Evolutionary conservation across 169 alveolate species (phyloP), one percentile per base, ranked within the genome.

Genomic region (Blepharisma undulans): DNA sequence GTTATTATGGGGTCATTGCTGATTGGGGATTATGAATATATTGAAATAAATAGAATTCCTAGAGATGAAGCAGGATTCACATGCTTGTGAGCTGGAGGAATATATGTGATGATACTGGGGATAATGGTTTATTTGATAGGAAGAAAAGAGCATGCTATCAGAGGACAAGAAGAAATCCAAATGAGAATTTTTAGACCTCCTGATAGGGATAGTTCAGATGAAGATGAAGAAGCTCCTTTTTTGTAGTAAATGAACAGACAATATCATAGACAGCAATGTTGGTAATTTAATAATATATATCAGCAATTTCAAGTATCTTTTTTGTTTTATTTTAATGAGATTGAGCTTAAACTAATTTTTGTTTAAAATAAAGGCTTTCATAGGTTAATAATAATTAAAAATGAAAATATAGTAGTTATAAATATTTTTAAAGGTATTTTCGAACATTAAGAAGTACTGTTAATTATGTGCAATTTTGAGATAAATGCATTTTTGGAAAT

Each of bases 151-250:
- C 80, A 48, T 5, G 66, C 66, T 18, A 48, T 48, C 12, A 48
- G 66, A 48, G 66, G 66, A 5, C 66, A 48, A 5, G 66, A 48
- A 48, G 66, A 48, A 48, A 48, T 48, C 7, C 66, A 48, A 18
- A 48, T 48, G 66, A 48, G 80, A 18, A 25, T 29, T 74, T 22
- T 29, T 25, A 29, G 80, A 25, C 80, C 80, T 8, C 80, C 33
- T 29, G 48, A 22, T 29, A 74, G 80, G 33, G 33, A 74, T 29
- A 29, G 33, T 29, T 74, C 80, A 25, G 80, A 74, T 25, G 80
- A 74, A 74, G 80, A 74, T 29, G 80, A 74, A 74, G 80, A 74
- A 74, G 80, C 80, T 74, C 80, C 80, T 74, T 74, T 74, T 29
- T 74, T 74, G 66, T 48, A 48, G 66, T 48, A 48, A 48, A 48